Evolutionary conservation across 805 yeast genomes (phyloP).

Genomic region (Jamesozyma lodderae): DNA sequence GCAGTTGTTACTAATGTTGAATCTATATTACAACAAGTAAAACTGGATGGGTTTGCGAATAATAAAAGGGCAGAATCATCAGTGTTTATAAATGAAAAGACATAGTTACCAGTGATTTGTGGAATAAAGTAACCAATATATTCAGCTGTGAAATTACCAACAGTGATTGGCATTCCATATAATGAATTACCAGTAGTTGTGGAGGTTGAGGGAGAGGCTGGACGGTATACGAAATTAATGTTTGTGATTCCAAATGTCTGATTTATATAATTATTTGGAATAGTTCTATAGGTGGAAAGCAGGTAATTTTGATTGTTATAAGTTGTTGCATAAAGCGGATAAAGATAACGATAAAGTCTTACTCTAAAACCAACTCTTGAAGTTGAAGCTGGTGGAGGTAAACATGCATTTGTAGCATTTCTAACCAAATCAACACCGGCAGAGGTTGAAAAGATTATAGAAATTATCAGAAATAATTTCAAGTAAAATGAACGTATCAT

Average conservation of each 20-base stretch:
- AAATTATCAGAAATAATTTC: too few species aligned
- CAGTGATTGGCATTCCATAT: neutral
- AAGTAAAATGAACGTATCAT: too few species aligned
- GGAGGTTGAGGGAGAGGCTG: neutral
- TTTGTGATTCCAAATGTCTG: neutral
- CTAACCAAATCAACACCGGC: too few species aligned
- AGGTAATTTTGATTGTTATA: neutral
- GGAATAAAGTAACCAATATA: constrained; percentile 28
- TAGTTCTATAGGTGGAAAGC: neutral
- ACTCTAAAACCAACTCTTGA: neutral
- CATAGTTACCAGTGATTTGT: constrained; percentile 25
- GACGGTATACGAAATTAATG: neutral
- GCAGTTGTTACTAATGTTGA: neutral
- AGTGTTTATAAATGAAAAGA: constrained; percentile 15
- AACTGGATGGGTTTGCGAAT: constrained; percentile 28
- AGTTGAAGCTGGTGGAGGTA: neutral
- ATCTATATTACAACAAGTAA: constrained; percentile 6
- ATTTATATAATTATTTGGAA: neutral
- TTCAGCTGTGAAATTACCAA: constrained; percentile 19
- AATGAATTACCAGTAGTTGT: neutral
- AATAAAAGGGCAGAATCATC: constrained; percentile 26
- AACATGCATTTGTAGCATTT: neutral
- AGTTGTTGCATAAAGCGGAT: neutral
- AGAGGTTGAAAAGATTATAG: too few species aligned
- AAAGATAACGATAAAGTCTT: neutral